Conservation (phyloP, 2,329 filamentous ascomycete species). For the Fusarium praegraminearum region DNA sequence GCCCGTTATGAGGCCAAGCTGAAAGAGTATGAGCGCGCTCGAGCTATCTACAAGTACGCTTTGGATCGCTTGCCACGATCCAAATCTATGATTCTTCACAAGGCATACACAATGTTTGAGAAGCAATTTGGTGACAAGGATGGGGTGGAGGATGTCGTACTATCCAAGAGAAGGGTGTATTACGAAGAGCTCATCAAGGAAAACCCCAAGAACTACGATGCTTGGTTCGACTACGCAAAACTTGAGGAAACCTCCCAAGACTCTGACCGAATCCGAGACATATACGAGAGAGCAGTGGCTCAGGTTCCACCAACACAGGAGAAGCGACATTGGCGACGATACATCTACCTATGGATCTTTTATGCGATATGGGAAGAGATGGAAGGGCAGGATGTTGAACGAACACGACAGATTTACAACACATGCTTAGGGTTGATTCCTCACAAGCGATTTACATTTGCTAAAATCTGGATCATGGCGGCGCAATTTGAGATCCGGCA, state of each 20-base stretch:
- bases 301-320: constrained; percentile 95
- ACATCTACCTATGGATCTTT: constrained; percentile 98
- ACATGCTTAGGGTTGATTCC: constrained; percentile 89
- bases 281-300: constrained; percentile 95
- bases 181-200: constrained; percentile 96
- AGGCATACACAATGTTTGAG: constrained; percentile 96
- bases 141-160: constrained; percentile 92
- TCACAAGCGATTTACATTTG: constrained; percentile 97
- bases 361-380: constrained; percentile 97
- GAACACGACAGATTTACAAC: constrained; percentile 90
- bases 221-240: constrained; percentile 95
- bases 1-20: constrained; percentile 94
- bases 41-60: constrained; percentile 97
- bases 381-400: constrained; percentile 80
- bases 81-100: constrained; percentile 86
- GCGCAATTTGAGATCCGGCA: constrained; percentile 95
- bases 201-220: constrained; percentile 96
- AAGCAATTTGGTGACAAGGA: constrained; percentile 96
- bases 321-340: constrained; percentile 96
- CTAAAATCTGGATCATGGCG: constrained; percentile 94
- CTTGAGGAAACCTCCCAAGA: constrained; percentile 90
- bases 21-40: constrained; percentile 92
- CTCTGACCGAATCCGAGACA: constrained; percentile 84
- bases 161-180: constrained; percentile 91
- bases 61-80: constrained; percentile 91